Evolutionary conservation across 768 basidiomycete species (phyloP).

Genomic region (Xerocomellus chrysenteron): DNA sequence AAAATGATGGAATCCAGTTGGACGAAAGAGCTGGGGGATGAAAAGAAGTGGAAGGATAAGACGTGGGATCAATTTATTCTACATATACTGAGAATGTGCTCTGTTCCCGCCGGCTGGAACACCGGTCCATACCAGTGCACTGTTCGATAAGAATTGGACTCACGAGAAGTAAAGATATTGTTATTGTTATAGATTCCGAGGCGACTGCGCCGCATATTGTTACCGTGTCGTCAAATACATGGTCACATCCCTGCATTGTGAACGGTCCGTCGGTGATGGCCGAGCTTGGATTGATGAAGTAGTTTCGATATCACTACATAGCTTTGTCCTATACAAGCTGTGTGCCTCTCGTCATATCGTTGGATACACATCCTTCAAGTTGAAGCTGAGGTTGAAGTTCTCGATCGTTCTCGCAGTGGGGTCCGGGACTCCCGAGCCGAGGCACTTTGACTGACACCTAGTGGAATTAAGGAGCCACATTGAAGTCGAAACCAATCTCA

Average conservation of each 20-base stretch:
- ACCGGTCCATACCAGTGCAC: slow-evolving; percentile 7
- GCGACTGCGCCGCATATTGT: neutral
- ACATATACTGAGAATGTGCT: slow-evolving; percentile 6
- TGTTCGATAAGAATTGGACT: slow-evolving; percentile 1
- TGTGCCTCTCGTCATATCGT: slow-evolving; percentile 2
- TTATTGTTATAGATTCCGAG: too few species aligned
- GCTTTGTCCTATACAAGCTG: slow-evolving; percentile 3
- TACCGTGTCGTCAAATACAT: neutral
- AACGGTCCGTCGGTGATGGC: slow-evolving; percentile 3
- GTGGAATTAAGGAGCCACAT: neutral
- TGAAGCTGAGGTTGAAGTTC: neutral
- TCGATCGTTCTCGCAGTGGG: too few species aligned
- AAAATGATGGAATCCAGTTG: neutral
- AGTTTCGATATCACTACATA: neutral
- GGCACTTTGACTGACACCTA: neutral
- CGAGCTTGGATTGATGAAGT: neutral
- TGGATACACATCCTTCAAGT: neutral
- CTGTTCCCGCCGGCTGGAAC: neutral
- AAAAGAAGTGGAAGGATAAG: neutral
- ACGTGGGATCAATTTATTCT: slow-evolving; percentile 5
- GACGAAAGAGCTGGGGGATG: neutral
- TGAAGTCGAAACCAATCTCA: neutral
- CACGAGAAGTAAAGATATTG: neutral
- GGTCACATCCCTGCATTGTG: neutral
- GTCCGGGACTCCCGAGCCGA: neutral